phyloP scores from a whole-genome alignment of 257 asterid species.

The Dorcoceras hygrometricum region DNA sequence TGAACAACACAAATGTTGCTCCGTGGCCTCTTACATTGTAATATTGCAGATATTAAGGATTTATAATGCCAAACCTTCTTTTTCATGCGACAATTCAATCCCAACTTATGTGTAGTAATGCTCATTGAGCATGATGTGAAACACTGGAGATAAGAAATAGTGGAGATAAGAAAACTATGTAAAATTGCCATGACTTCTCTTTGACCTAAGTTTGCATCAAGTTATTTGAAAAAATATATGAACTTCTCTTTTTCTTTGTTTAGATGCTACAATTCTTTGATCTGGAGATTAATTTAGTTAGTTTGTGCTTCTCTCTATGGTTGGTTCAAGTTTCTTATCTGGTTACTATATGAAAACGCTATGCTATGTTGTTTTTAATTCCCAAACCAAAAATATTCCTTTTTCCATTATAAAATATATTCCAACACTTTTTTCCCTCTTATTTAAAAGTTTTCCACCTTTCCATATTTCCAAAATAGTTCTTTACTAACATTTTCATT shows the following conservation, averaged over 20 bases:
- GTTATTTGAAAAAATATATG: too few species aligned
- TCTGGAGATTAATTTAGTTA: not conserved
- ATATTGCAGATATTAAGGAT: not conserved
- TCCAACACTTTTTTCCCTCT: too few species aligned
- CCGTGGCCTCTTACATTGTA: not conserved
- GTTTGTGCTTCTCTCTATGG: not conserved
- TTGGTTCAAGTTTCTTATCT: not conserved
- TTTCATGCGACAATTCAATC: not conserved
- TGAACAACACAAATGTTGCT: not conserved
- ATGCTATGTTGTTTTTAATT: not conserved
- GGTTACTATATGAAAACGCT: not conserved
- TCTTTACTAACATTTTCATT: not conserved
- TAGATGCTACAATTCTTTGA: too few species aligned
- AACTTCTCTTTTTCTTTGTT: too few species aligned
- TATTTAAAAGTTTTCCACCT: not conserved
- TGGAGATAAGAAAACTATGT: not conserved
- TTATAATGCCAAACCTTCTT: not conserved
- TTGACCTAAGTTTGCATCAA: not conserved
- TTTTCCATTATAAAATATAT: not conserved
- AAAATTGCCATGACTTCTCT: not conserved
- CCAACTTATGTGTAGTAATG: not conserved
- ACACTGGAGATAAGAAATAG: too few species aligned
- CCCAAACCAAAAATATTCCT: not conserved
- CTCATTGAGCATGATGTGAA: not conserved
- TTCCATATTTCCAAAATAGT: not conserved